phyloP scores from a whole-genome alignment of 2,329 filamentous ascomycete species.

The Annulohypoxylon truncatum region DNA sequence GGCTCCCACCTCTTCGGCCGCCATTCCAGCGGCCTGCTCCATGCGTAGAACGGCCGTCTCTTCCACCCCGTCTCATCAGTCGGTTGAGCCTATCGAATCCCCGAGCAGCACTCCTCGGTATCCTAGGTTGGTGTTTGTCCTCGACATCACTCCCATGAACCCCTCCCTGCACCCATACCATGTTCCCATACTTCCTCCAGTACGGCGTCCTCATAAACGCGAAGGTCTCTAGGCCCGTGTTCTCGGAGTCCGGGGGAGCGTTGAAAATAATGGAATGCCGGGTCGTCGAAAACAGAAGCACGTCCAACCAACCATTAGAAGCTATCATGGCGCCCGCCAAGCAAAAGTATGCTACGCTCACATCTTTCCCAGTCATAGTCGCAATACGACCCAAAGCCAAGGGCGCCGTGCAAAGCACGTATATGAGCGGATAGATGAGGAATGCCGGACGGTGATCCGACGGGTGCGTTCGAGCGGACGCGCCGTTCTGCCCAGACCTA shows the following conservation, averaged over 20 bases:
- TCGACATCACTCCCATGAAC: slow-evolving; percentile 3
- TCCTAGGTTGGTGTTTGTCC: slow-evolving; percentile 7
- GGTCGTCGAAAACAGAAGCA: slow-evolving; percentile 64
- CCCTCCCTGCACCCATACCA: slow-evolving; percentile 49
- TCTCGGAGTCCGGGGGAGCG: slow-evolving; percentile 49
- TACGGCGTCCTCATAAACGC: slow-evolving; percentile 58
- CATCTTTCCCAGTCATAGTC: slow-evolving; percentile 65
- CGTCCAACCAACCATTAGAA: slow-evolving; percentile 67
- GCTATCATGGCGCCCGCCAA: slow-evolving; percentile 70
- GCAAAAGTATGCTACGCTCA: slow-evolving; percentile 67
- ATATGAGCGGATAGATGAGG: slow-evolving; percentile 75
- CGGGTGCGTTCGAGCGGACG: slow-evolving; percentile 3
- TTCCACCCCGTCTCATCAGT: slow-evolving; percentile 21
- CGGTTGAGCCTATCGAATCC: slow-evolving; percentile 33
- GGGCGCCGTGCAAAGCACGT: slow-evolving; percentile 75
- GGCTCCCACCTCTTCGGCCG: slow-evolving; percentile 38
- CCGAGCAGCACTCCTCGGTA: slow-evolving; percentile 28
- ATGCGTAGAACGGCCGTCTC: slow-evolving; percentile 22
- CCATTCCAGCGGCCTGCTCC: slow-evolving; percentile 20
- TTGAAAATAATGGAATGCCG: slow-evolving; percentile 64
- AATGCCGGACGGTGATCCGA: slow-evolving; percentile 62
- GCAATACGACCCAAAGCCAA: slow-evolving; percentile 73
- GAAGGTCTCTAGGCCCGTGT: slow-evolving; percentile 64
- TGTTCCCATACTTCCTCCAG: slow-evolving; percentile 47
- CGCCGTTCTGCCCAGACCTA: slow-evolving; percentile 1